Base-by-base conservation (phyloP, 306 rosid genomes). In the Lathyrus aphaca region DNA sequence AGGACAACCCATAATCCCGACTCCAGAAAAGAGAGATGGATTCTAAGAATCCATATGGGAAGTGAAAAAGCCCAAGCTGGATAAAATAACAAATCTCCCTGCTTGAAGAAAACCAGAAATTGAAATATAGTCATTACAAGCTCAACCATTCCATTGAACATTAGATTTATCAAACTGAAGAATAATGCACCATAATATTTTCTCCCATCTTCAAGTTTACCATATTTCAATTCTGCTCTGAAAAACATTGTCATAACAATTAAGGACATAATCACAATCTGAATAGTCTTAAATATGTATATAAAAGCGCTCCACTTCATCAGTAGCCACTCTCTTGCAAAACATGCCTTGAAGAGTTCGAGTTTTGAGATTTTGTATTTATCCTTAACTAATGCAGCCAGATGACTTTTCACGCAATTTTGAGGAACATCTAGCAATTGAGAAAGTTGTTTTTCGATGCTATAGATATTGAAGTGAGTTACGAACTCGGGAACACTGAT, bases 31-130 rank as follows among this genome's bases (percentile, higher is more conserved):
- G 96, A 90, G 37, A 87, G 82, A 50, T 93, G 93, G 76, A 90
- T 84, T 64, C 91, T 68, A 40, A 85, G 84, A 51, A 90, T 74
- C 82, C 89, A 87, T 77, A 87, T 79, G 19, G 93, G 96, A 56
- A 90, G 74, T 13, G 86, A 89, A 50, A 90, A 90, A 66, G 96
- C 86, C 93, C 96, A 87, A 29, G 84, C 88, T 0, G 96, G 93
- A 49, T 67, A 82, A 62, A 84, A 87, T 11, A 83, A 29, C 18
- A 79, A 78, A 82, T 90, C 94, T 68, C 96, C 75, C 61, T 87
- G 96, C 83, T 90, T 90, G 74, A 74, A 90, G 78, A 87, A 90
- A 19, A 84, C 82, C 8, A 94, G 91, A 13, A 90, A 91, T 74
- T 94, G 75, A 3, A 81, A 18, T 21, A 80, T n/a, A 49, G 94